Evolutionary conservation across 2,329 filamentous ascomycete genomes (phyloP), one percentile per base, ranked within the genome.

Genomic region (Beauveria bassiana): DNA sequence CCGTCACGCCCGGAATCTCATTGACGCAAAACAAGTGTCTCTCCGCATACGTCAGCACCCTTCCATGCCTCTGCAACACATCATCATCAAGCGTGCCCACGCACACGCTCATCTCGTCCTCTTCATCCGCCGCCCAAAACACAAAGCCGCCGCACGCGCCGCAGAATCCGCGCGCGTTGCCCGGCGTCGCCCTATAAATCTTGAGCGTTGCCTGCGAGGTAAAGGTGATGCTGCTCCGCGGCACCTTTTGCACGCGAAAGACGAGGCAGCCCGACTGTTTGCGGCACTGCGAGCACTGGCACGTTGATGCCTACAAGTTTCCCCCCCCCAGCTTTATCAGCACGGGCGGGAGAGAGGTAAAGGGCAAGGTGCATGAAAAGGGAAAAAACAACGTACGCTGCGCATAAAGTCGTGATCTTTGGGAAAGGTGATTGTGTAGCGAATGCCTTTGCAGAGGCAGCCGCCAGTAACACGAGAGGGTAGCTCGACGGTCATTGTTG

Each of bases 261-360:
- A 81, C 70, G 59, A 84, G 74, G 4, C 75, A 68, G 57, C 80
- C 81, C 8, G 78, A 78, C 63, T 78, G 75, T 61, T 79, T 79
- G 67, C 81, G 80, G 70, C 81, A 83, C 68, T 83, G 81, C 7
- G 78, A 79, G 71, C 81, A 84, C 65, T 84, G 80, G 68, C 81
- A 85, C 7, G 77, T 81, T 51, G 70, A 68, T 63, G 73, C 73
- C 78, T 80, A 63, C 31, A 10, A 14, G 4, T 12, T 12, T 34
- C 12, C 3, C 1, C 12, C 3, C 1, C 10, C 10, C 10, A 5
- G 1, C 31, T 14, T 12, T 1, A 9, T 34, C 31, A 34, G 31
- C 31, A 4, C 4, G 31, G 10, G 31, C 2, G 31, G 47, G n/a
- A 16, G 6, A 28, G 6, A 26, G 18, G 7, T n/a, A 42, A 42